Percentiles rank a stretch among this genome's conserved stretches.
These are phyloP conservation scores for Remersonia thermophila DNA, from an alignment of 2,329 filamentous ascomycete genomes.

Conservation along the genomic window DNA sequence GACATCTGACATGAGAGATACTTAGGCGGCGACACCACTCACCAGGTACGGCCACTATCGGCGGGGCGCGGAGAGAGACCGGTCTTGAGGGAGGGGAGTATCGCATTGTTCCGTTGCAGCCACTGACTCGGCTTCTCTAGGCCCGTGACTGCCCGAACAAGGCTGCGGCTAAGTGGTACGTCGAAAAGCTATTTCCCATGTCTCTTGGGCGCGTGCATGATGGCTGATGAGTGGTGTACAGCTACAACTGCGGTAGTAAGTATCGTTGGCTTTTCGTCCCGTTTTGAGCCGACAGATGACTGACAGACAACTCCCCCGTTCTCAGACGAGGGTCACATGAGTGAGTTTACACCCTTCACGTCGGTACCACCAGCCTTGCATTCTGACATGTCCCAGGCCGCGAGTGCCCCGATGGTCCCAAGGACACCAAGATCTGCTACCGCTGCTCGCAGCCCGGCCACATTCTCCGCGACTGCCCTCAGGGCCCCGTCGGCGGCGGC, in stretches of 20 bases:
- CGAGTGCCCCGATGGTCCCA: conserved; percentile 79
- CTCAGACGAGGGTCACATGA: conserved; percentile 59
- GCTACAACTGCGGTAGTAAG: conserved; percentile 73
- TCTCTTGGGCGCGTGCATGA: neutral
- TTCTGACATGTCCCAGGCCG: conserved; percentile 44
- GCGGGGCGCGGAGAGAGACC: conserved; percentile 11
- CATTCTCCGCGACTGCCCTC: conserved; percentile 77
- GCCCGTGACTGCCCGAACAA: conserved; percentile 79
- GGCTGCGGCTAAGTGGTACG: conserved; percentile 70
- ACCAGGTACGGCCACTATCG: conserved; percentile 49
- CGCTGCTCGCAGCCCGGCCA: conserved; percentile 74
- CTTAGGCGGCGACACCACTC: conserved; percentile 58
- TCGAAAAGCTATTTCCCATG: conserved; percentile 9
- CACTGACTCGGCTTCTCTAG: conserved; percentile 27
- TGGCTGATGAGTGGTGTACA: conserved; percentile 23
- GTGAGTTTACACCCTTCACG: conserved; percentile 34
- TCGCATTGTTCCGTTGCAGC: conserved; percentile 4
- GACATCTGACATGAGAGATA: conserved; percentile 22
- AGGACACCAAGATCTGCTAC: conserved; percentile 72
- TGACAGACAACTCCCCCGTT: conserved; percentile 15
- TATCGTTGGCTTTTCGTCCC: conserved; percentile 15
- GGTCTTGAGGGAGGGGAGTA: conserved; percentile 10
- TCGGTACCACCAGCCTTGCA: no score
- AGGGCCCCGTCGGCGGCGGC: conserved; percentile 36
- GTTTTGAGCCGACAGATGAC: conserved; percentile 11